A percentile compares a stretch with the other conserved stretches of the same genome.
Evolutionary conservation across 2,329 filamentous ascomycete genomes (phyloP).

Genomic region (Lasiodiplodia citricola): DNA sequence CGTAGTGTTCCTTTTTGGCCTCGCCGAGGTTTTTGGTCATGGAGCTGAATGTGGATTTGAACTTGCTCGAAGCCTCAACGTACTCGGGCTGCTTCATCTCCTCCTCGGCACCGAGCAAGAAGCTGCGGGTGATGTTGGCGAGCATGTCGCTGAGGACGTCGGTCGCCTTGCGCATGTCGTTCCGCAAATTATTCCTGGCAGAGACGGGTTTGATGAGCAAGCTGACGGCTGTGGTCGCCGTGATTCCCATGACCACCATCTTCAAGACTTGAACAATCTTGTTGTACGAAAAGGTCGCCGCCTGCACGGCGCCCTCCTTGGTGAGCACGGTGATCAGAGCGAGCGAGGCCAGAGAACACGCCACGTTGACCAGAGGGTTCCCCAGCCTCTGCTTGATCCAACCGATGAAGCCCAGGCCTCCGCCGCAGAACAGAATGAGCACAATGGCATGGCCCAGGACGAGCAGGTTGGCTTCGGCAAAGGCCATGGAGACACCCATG

Average conservation of each 20-base stretch:
- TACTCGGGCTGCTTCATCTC: conserved; percentile 74
- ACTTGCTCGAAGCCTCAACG: conserved; percentile 64
- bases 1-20: conserved; percentile 86
- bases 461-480: conserved; percentile 70
- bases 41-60: conserved; percentile 69
- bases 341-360: conserved; percentile 83
- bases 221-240: conserved; percentile 59
- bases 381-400: conserved; percentile 84
- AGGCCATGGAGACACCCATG: conserved; percentile 86
- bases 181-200: conserved; percentile 73
- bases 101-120: conserved; percentile 80
- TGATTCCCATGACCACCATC: conserved; percentile 62
- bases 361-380: conserved; percentile 81
- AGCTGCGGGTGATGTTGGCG: conserved; percentile 79
- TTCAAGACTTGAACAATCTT: conserved; percentile 75
- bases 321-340: conserved; percentile 89
- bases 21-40: conserved; percentile 82
- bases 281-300: conserved; percentile 77
- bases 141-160: conserved; percentile 81
- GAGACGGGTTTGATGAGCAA: conserved; percentile 79
- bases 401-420: conserved; percentile 83
- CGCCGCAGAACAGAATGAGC: conserved; percentile 82
- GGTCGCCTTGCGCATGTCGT: conserved; percentile 75
- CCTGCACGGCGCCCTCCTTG: conserved; percentile 87
- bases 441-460: conserved; percentile 78